Evolutionary conservation across 306 rosid species (phyloP).

Genomic region (Mimosa pudica): DNA sequence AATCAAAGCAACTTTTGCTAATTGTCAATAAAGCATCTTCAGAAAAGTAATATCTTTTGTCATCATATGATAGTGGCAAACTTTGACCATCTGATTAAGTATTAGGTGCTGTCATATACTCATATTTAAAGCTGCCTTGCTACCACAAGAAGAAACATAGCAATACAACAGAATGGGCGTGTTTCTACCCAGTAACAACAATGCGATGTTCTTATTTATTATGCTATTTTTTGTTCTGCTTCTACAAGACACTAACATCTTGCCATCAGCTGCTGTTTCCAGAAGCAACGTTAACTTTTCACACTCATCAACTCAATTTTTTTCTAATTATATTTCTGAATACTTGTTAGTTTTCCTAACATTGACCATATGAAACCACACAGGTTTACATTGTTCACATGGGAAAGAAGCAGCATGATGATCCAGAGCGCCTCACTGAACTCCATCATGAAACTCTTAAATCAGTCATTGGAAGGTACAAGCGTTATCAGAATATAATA

Average conservation of each 20-base stretch:
- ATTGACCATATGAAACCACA: background rate
- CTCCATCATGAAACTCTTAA: slow-evolving; percentile 45
- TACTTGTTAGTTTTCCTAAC: background rate
- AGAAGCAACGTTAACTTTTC: slow-evolving; percentile 29
- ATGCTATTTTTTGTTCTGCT: slow-evolving; percentile 18
- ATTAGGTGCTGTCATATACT: background rate
- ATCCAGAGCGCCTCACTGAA: slow-evolving; percentile 37
- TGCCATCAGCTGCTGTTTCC: slow-evolving; percentile 25
- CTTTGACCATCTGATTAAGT: slow-evolving; percentile 10
- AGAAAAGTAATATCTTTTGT: slow-evolving; percentile 17
- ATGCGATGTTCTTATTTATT: slow-evolving; percentile 6
- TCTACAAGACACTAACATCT: slow-evolving; percentile 15
- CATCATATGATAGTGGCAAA: slow-evolving; percentile 2
- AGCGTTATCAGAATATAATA: background rate
- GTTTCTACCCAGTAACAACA: background rate
- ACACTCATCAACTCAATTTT: background rate
- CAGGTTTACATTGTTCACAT: slow-evolving; percentile 53
- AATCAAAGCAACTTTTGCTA: slow-evolving; percentile 25
- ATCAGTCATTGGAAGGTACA: slow-evolving; percentile 46
- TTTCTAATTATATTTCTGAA: background rate
- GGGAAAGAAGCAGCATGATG: slow-evolving; percentile 41
- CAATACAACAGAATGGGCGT: background rate
- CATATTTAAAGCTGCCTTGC: slow-evolving; percentile 14
- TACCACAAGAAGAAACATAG: background rate
- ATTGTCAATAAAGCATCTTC: slow-evolving; percentile 22